These are phyloP conservation scores for Arctium minus DNA, from an alignment of 129 eudicot genomes.

Conservation along the genomic window DNA sequence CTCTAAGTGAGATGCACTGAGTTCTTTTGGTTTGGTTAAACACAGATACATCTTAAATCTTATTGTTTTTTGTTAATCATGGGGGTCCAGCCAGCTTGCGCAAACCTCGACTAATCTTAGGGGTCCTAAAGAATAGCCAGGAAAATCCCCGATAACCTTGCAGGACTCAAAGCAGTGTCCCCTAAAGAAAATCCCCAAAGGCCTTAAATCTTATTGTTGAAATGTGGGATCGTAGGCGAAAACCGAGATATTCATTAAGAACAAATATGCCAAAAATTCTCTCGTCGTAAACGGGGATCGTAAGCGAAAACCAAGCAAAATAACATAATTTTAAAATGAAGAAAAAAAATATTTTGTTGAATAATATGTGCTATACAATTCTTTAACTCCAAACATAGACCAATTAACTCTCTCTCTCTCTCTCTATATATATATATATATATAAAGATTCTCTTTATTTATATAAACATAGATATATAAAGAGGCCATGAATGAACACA, in stretches of 20 bases:
- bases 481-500: slow-evolving; percentile 20
- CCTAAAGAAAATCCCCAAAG: too few relatives aligned
- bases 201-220: not conserved
- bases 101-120: too few relatives aligned
- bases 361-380: slow-evolving; percentile 6
- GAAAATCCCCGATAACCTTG: too few relatives aligned
- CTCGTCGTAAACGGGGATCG: not conserved
- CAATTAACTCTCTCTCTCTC: not conserved
- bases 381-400: not conserved
- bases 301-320: not conserved
- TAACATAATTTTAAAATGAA: not conserved
- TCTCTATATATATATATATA: not conserved
- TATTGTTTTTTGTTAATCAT: not conserved
- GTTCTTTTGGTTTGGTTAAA: not conserved
- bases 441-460: slow-evolving; percentile 5
- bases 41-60: not conserved
- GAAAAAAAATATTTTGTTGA: not conserved
- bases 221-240: not conserved
- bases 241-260: not conserved
- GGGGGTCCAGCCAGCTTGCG: too few relatives aligned
- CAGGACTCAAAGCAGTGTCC: too few relatives aligned
- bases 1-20: not conserved
- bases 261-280: not conserved
- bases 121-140: too few relatives aligned
- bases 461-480: not conserved